Evolutionary conservation across 2,329 filamentous ascomycete genomes (phyloP), one percentile per base, ranked within the genome.

Genomic region (Aureobasidium namibiae): DNA sequence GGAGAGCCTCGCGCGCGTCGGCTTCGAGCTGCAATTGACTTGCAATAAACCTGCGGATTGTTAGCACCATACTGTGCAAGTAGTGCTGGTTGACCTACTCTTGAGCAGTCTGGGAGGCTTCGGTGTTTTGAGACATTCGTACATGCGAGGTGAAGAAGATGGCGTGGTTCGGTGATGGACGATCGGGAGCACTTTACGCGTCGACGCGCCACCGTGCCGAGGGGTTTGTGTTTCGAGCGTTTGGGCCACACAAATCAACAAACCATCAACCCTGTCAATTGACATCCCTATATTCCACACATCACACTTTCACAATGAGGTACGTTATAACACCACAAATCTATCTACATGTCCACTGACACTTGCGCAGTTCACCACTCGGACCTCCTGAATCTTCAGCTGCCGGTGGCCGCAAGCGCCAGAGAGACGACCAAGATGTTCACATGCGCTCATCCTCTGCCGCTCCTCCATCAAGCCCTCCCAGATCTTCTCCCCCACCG

Each of bases 1-100:
- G 94, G 7, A 99, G 82, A 62, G 89, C 89, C 78, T 99, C 92
- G 66, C 92, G 90, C 48, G 94, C 94, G 75, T 99, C 94, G 21
- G 89, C 90, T 75, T 99, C 94, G 56, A 99, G 86, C 65, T 87
- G 85, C 69, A 96, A 86, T 71, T 99, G 94, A 59, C 85, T 86
- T 67, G 90, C 85, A 65, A 99, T 90, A 71, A 95, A 97, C 29
- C 89, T 92, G 59, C 26, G 50, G 42, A 26, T 14, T 11, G 29
- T 56, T 31, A 52, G 33, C 21, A 29, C 48, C 42, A 56, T 1
- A 9, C 36, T 10, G 5, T 8, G 16, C 13, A 1, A 4, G 2
- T 14, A 16, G 14, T 16, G 4, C 4, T 10, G 11, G 14, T 6
- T 23, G 13, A 66, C 50, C 54, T 62, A 76, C 71, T 80, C 76